Evolutionary conservation across 1,284 basidiomycete genomes (phyloP).

Genomic region (Naganishia liquefaciens): DNA sequence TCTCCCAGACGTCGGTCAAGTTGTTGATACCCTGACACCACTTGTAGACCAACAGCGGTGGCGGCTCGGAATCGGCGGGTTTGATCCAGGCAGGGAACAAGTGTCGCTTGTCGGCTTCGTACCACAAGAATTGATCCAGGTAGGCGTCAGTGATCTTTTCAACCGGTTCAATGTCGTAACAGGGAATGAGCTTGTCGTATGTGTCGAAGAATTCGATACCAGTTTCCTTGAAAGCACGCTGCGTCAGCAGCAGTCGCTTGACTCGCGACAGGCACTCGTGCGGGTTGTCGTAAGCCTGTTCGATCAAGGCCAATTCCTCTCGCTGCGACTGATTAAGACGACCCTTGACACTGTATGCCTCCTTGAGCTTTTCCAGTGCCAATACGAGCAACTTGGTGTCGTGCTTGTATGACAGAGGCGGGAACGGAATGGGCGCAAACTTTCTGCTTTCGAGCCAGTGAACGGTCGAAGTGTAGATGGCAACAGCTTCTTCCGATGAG

Average conservation of each 20-base stretch:
- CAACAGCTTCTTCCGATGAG: conserved; percentile 94
- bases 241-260: conserved; percentile 90
- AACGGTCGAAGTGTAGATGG: conserved; percentile 94
- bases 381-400: conserved; percentile 94
- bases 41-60: conserved; percentile 94
- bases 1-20: conserved; percentile 91
- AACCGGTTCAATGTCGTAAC: conserved; percentile 96
- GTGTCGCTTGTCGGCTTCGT: conserved; percentile 89
- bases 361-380: conserved; percentile 93
- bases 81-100: conserved; percentile 98
- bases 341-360: conserved; percentile 96
- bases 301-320: conserved; percentile 91
- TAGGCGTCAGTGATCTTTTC: conserved; percentile 99
- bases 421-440: conserved; percentile 94
- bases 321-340: conserved; percentile 94
- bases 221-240: conserved; percentile 94
- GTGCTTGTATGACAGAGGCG: conserved; percentile 95
- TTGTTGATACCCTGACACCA: conserved; percentile 62
- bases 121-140: conserved; percentile 67
- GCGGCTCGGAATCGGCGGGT: conserved; percentile 92
- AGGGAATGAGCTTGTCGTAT: conserved; percentile 95
- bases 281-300: conserved; percentile 78
- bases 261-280: conserved; percentile 79
- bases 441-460: conserved; percentile 97
- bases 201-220: conserved; percentile 84